Evolutionary conservation across 176 grass and related monocot species (phyloP), one percentile per base, ranked within the genome.

Genomic region (Bothriochloa decipiens): DNA sequence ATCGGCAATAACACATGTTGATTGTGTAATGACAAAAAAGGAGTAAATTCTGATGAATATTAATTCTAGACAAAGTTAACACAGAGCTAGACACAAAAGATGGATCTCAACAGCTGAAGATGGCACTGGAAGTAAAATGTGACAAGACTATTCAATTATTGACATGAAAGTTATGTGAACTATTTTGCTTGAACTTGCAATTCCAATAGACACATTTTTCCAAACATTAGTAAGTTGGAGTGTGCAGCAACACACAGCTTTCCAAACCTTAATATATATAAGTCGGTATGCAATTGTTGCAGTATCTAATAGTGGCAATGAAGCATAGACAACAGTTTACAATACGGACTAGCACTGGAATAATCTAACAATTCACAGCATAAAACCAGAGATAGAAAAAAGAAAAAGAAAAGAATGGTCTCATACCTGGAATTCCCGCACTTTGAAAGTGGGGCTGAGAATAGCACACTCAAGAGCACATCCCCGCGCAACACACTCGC

Each of bases 371-470:
- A 49, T 26, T 62, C 17, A 32, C 29, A 32, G 29, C 29, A 5
- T 7, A 52, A 33, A 10, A 25, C 9, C 3, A 67, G 13, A 74
- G n/a, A 37, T 6, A 9, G 11, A 2, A 45, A 53, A 50, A 5
- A 32, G 29, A n/a, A 68, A 68, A 63, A 76, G 13, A 0, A 2
- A 7, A 18, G 28, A 27, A 46, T 43, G 20, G 61, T 42, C 39
- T 72, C 37, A 68, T 92, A 97, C 95, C 95, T 97, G 90, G 75
- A 97, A 94, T 62, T 97, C 95, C 13, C 95, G 79, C 50, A 97
- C 95, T 97, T 94, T 97, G 43, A 97, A 97, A 5, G 95, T 97
- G 40, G 95, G 95, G 29, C 95, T 97, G 16, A 97, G 95, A 18
- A 97, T 94, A 29, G 95, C 92, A 20, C 95, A 97, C 41, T 97